Base-by-base conservation (phyloP, 306 rosid genomes). In the Psophocarpus tetragonolobus region DNA sequence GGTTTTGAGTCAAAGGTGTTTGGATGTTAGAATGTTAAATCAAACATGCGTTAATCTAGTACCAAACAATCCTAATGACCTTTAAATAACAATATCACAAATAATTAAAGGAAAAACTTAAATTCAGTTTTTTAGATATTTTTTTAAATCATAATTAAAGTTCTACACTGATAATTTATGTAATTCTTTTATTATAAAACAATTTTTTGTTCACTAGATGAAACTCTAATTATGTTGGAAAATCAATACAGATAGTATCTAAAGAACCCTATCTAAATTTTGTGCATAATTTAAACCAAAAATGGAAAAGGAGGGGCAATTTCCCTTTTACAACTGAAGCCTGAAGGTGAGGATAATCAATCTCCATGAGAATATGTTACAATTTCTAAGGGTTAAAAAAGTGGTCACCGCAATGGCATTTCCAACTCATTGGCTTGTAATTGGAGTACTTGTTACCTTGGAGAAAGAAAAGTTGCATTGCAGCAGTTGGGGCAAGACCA, bases 381-480 rank as follows among this genome's bases (percentile, higher is more conserved):
- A 54, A 20, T 36, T 38, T 65, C 82, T 85, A 96, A 5, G 99
- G 99, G 73, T 91, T 91, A 85, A 86, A 96, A 64, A 91, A 83
- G 79, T 84, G 94, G 42, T 85, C 67, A 45, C 90, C 89, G 65
- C 99, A 96, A 2, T 69, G 90, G 65, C 99, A 96, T 85, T 96
- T 96, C 99, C 99, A 96, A 36, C 94, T 96, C 83, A 96, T 53
- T 4, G 98, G 98, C 86, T 92, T 96, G 98, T 96, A 96, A 87
- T 92, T 91, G 33, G 98, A 88, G 83, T 92, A 92, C 69, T 84
- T 85, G 81, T 64, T 85, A 20, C 76, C 87, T 65, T 80, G 87
- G 8, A 65, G 30, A 21, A 84, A 82, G 8, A 82, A 75, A 50
- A 54, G 8, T 50, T 69, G 71, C 78, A 27, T 71, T 7, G 27